Evolutionary conservation across 345 rosid species (phyloP).

Genomic region (Eutrema heterophyllum): DNA sequence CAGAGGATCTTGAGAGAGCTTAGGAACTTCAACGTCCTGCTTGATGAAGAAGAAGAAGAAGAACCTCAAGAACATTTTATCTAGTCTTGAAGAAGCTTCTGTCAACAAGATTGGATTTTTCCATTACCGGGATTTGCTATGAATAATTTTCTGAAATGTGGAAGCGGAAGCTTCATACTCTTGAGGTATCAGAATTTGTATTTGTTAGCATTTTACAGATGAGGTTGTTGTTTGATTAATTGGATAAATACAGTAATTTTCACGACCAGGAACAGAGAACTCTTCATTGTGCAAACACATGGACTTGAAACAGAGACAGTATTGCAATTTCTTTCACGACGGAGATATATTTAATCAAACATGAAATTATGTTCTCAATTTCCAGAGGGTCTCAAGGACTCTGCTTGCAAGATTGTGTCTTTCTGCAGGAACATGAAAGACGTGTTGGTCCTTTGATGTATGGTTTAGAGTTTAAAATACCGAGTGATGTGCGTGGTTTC

Average conservation of each 20-base stretch:
- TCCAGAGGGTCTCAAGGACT: too few relatives aligned
- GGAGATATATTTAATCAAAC: too few relatives aligned
- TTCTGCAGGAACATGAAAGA: too few relatives aligned
- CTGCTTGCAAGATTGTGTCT: too few relatives aligned
- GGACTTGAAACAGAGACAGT: too few relatives aligned
- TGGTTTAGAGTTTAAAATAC: too few relatives aligned
- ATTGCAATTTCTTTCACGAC: too few relatives aligned
- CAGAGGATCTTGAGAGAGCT: slow-evolving; percentile 48
- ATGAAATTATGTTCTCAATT: too few relatives aligned
- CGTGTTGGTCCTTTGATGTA: too few relatives aligned
- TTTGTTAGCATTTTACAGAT: neutral
- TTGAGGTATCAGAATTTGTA: neutral
- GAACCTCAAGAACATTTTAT: slow-evolving; percentile 8
- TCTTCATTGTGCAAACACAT: neutral
- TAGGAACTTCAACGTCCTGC: slow-evolving; percentile 14
- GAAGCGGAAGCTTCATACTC: neutral
- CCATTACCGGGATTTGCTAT: neutral
- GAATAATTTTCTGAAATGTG: neutral
- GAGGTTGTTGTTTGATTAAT: neutral
- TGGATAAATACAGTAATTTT: neutral
- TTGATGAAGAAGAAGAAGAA: slow-evolving; percentile 9
- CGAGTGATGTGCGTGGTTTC: too few relatives aligned
- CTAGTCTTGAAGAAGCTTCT: neutral
- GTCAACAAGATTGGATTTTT: neutral
- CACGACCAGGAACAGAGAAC: neutral